Conservation (phyloP, 1,284 basidiomycete genomes). For the Cryptococcus sp. region DNA sequence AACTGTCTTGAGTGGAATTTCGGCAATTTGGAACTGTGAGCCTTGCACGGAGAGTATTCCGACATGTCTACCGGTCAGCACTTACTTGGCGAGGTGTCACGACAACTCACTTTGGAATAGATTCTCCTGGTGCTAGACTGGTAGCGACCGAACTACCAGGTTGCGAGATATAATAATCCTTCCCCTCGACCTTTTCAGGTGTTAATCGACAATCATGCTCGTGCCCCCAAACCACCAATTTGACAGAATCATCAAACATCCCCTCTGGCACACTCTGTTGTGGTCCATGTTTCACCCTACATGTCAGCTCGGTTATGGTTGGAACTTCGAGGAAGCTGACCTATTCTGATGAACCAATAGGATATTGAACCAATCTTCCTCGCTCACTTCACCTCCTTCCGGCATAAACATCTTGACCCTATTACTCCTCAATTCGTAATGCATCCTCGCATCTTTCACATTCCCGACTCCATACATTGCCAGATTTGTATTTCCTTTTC, state of each 20-base stretch:
- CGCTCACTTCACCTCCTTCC: slow-evolving; percentile 62
- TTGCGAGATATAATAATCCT: slow-evolving; percentile 86
- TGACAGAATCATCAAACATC: slow-evolving; percentile 92
- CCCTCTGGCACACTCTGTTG: slow-evolving; percentile 91
- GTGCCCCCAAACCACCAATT: slow-evolving; percentile 96
- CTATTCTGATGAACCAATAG: slow-evolving; percentile 93
- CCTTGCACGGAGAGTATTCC: slow-evolving; percentile 78
- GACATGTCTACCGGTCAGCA: slow-evolving; percentile 63
- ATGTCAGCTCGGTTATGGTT: not conserved
- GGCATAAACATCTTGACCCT: slow-evolving; percentile 96
- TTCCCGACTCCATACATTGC: slow-evolving; percentile 96
- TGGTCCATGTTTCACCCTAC: slow-evolving; percentile 84
- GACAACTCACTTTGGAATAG: slow-evolving; percentile 70
- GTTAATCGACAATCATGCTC: slow-evolving; percentile 95
- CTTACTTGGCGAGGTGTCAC: not conserved
- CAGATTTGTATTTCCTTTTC: slow-evolving; percentile 80
- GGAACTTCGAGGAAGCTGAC: slow-evolving; percentile 52
- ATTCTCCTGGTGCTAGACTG: slow-evolving; percentile 82
- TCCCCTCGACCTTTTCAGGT: slow-evolving; percentile 85
- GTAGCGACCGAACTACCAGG: slow-evolving; percentile 95
- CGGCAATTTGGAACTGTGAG: slow-evolving; percentile 78
- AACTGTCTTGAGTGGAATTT: slow-evolving; percentile 82
- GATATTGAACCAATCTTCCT: slow-evolving; percentile 83
- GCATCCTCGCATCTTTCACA: slow-evolving; percentile 92
- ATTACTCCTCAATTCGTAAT: slow-evolving; percentile 89